phyloP scores from a whole-genome alignment of 768 basidiomycete species.

The Amanita fuliginea region DNA sequence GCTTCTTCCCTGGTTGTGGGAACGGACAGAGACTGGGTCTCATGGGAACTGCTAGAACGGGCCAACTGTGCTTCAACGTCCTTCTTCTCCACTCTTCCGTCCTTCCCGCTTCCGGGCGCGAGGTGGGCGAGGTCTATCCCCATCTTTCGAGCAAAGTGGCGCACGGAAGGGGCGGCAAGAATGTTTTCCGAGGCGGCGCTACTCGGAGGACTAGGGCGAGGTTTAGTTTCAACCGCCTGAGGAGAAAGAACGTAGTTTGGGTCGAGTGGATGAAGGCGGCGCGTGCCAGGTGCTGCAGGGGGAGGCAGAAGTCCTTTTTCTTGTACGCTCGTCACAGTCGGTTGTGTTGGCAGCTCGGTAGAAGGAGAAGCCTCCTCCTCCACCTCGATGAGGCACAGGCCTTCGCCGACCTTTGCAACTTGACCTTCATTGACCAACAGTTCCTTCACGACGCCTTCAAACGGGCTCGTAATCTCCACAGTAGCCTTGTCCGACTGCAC shows the following conservation, averaged over 20 bases:
- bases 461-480: slow-evolving; percentile 86
- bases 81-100: slow-evolving; percentile 61
- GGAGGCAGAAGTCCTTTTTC: background rate
- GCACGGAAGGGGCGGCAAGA: slow-evolving; percentile 68
- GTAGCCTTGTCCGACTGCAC: slow-evolving; percentile 88
- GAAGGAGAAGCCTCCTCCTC: slow-evolving; percentile 28
- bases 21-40: no score
- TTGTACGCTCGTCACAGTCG: no score
- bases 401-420: slow-evolving; percentile 72
- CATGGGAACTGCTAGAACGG: background rate
- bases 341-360: background rate
- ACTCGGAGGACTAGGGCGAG: slow-evolving; percentile 10
- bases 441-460: slow-evolving; percentile 62
- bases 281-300: background rate
- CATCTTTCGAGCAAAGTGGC: slow-evolving; percentile 61
- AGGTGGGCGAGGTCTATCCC: slow-evolving; percentile 48
- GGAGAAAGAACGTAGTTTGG: slow-evolving; percentile 27
- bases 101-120: slow-evolving; percentile 60
- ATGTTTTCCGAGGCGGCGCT: slow-evolving; percentile 20
- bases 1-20: background rate
- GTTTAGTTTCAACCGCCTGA: background rate
- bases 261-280: slow-evolving; percentile 52
- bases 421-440: slow-evolving; percentile 73
- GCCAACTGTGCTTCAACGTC: slow-evolving; percentile 61
- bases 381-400: slow-evolving; percentile 74